These are phyloP conservation scores for Termitomyces sp. DNA, from an alignment of 768 basidiomycete genomes.

Conservation along the genomic window DNA sequence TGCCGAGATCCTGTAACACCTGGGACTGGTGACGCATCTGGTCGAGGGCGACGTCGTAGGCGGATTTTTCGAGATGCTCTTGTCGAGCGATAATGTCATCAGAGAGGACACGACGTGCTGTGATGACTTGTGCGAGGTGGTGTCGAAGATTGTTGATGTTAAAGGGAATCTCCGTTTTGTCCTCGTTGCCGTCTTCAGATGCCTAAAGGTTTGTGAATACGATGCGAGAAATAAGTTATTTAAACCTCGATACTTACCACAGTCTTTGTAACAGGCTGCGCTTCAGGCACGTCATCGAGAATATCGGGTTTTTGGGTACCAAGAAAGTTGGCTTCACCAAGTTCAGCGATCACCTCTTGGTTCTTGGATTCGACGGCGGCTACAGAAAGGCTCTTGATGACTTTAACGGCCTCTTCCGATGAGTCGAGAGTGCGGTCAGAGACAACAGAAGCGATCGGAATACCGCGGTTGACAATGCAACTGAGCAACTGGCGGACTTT, in stretches of 20 bases:
- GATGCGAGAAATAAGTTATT: background rate
- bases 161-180: conserved; percentile 54
- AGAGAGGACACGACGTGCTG: conserved; percentile 58
- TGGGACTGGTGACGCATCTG: conserved; percentile 63
- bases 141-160: conserved; percentile 69
- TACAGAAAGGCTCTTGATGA: conserved; percentile 52
- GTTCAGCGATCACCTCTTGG: conserved; percentile 44
- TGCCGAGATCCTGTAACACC: conserved; percentile 50
- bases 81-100: conserved; percentile 73
- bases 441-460: conserved; percentile 48
- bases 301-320: conserved; percentile 36
- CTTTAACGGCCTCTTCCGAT: conserved; percentile 48
- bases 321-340: conserved; percentile 49
- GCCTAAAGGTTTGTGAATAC: conserved; percentile 13
- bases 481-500: conserved; percentile 33
- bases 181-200: conserved; percentile 15
- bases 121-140: conserved; percentile 58
- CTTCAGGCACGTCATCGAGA: conserved; percentile 53
- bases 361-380: conserved; percentile 56
- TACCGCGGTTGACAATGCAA: conserved; percentile 41
- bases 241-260: conserved; percentile 19
- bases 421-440: conserved; percentile 51
- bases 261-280: conserved; percentile 48
- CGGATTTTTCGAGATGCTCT: conserved; percentile 77
- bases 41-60: conserved; percentile 76